Conservation (phyloP, 1,284 basidiomycete genomes). For the Takashimella koratensis region DNA sequence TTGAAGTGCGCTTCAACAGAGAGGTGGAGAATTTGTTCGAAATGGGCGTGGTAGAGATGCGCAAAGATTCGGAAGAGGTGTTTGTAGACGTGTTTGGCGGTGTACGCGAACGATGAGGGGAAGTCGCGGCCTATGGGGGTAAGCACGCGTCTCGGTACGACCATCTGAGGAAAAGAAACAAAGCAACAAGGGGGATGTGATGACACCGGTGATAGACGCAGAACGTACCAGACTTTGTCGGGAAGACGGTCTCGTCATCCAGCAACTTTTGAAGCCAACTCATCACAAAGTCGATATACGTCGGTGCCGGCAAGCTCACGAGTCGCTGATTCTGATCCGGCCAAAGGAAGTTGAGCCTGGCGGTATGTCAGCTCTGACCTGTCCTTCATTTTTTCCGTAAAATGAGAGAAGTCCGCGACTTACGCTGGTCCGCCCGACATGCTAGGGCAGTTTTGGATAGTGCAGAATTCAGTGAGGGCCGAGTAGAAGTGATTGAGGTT, state of each 20-base stretch:
- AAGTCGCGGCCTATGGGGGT: constrained; percentile 73
- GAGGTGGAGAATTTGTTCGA: constrained; percentile 82
- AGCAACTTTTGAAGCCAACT: constrained; percentile 94
- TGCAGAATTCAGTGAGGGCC: constrained; percentile 91
- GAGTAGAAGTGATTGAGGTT: constrained; percentile 98
- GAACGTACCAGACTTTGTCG: constrained; percentile 83
- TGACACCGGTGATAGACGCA: no score
- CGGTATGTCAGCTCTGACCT: no score
- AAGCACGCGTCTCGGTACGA: not conserved
- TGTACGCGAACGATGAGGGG: constrained; percentile 80
- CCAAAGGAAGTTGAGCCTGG: constrained; percentile 94
- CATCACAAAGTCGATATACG: constrained; percentile 99
- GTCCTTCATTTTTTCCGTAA: no score
- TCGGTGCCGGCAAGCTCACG: constrained; percentile 88
- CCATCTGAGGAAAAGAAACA: not conserved
- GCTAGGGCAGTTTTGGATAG: constrained; percentile 77
- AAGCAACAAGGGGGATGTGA: not conserved
- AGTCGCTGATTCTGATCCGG: constrained; percentile 92
- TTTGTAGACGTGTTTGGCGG: constrained; percentile 93
- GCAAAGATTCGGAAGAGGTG: constrained; percentile 96
- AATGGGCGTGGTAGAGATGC: constrained; percentile 96
- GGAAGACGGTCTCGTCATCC: constrained; percentile 89
- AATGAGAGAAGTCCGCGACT: no score
- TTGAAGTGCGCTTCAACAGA: constrained; percentile 96
- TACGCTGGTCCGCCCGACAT: constrained; percentile 91